Conservation (phyloP, 2,329 filamentous ascomycete species). For the Blastomyces silverae region DNA sequence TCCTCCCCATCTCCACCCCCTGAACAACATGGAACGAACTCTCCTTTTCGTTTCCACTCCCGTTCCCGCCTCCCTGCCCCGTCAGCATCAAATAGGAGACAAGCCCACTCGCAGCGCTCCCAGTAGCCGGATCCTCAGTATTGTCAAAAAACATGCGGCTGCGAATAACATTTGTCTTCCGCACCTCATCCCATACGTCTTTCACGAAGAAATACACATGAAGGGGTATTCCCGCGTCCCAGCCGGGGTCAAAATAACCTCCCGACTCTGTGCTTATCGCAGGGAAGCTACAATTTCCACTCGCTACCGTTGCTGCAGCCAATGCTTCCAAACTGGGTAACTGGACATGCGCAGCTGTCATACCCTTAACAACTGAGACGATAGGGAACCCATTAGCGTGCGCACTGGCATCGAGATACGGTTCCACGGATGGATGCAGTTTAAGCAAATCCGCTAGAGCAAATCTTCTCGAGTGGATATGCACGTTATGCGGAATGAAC, state of each 20-base stretch:
- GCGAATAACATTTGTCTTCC: constrained; percentile 26
- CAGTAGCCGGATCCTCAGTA: constrained; percentile 47
- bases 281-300: constrained; percentile 20
- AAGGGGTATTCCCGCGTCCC: constrained; percentile 25
- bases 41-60: constrained; percentile 46
- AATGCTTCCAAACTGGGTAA: constrained; percentile 57
- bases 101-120: constrained; percentile 45
- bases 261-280: constrained; percentile 21
- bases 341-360: constrained; percentile 46
- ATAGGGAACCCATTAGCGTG: constrained; percentile 39
- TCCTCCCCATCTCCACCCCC: constrained; percentile 23
- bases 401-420: constrained; percentile 21
- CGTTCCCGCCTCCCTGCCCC: constrained; percentile 30
- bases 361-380: constrained; percentile 63
- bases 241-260: constrained; percentile 24
- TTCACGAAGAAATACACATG: constrained; percentile 30
- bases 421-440: constrained; percentile 24
- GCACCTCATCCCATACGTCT: constrained; percentile 22
- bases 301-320: constrained; percentile 30
- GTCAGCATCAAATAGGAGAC: constrained; percentile 40
- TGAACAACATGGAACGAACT: constrained; percentile 43
- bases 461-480: constrained; percentile 47
- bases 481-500: constrained; percentile 60
- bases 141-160: constrained; percentile 29
- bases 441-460: constrained; percentile 25